Base-by-base conservation (phyloP, 176 grass and related monocot species). In the Oryza coarctata region DNA sequence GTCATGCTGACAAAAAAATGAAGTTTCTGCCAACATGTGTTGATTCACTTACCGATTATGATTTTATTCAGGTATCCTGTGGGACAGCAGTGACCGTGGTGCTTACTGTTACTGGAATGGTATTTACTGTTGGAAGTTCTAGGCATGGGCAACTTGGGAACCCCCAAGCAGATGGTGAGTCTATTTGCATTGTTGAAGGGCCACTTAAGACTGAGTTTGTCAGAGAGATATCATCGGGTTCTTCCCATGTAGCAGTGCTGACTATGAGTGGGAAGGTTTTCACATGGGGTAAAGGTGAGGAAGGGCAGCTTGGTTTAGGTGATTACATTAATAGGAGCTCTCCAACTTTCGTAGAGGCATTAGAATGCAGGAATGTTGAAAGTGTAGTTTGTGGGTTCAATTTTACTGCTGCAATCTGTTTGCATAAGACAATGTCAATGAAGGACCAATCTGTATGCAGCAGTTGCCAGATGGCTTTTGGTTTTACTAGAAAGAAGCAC, bases 291-390 rank as follows among this genome's bases (percentile, higher is more conserved):
- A 98, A 88, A 83, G 95, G 92, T 55, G 69, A 58, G 9, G 89
- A 91, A 58, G 95, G 95, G n/a, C 95, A 98, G 61, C 88, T 98
- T 82, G 95, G 95, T 61, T 88, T 98, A 68, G 95, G 95, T 45
- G 90, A 98, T 65, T 86, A 76, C 12, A 40, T 64, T 33, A 89
- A 95, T 31, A 91, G 88, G 73, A 91, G 47, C 84, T 82, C 84
- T 80, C 95, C 95, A 27, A 81, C 88, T 71, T 88, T 93, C 68
- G 90, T 98, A 63, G 79, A 93, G 20, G 82, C 84, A 80, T 82
- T 95, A 68, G 90, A 93, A 80, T 86, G 92, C 62, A 87, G 95
- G 68, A 57, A 94, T 88, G 90, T 91, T 31, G 90, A 98, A 66
- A 98, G 87, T 75, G 86, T 98, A 91, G 79, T 84, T 35, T 98